Percentiles rank a stretch among this genome's conserved stretches.
Conservation (phyloP, 2,329 filamentous ascomycete genomes). For the Aspergillus sp. region DNA sequence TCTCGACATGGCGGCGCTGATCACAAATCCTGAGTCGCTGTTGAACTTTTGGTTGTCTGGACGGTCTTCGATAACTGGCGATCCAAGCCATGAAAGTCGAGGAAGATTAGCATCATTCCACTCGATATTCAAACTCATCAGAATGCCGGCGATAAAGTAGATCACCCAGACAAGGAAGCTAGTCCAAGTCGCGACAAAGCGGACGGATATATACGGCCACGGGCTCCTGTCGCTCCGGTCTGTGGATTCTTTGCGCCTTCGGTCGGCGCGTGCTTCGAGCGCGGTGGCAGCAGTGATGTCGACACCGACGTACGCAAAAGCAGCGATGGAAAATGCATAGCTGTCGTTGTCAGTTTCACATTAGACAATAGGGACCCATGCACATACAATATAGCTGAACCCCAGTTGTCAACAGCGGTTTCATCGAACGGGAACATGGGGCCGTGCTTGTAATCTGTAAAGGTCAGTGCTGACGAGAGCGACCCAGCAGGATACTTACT, state of each 20-base stretch:
- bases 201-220: constrained; percentile 19
- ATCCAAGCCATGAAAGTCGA: constrained; percentile 18
- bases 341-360: constrained; percentile 7
- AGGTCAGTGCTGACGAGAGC: neutral
- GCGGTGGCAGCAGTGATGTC: constrained; percentile 36
- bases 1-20: constrained; percentile 19
- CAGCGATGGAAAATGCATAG: constrained; percentile 30
- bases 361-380: neutral
- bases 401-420: constrained; percentile 22
- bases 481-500: constrained; percentile 6
- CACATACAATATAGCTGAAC: constrained; percentile 27
- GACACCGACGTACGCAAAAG: constrained; percentile 34
- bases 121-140: constrained; percentile 27
- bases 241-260: neutral
- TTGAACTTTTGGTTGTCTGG: neutral
- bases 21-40: constrained; percentile 24
- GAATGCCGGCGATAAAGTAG: constrained; percentile 27
- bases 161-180: constrained; percentile 25
- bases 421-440: constrained; percentile 20
- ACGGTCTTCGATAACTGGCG: neutral
- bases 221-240: neutral
- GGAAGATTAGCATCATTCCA: constrained; percentile 24
- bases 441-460: constrained; percentile 13
- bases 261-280: constrained; percentile 30
- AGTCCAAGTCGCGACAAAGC: constrained; percentile 31